phyloP scores from a whole-genome alignment of 306 rosid genomes.

The Lupinus albus region DNA sequence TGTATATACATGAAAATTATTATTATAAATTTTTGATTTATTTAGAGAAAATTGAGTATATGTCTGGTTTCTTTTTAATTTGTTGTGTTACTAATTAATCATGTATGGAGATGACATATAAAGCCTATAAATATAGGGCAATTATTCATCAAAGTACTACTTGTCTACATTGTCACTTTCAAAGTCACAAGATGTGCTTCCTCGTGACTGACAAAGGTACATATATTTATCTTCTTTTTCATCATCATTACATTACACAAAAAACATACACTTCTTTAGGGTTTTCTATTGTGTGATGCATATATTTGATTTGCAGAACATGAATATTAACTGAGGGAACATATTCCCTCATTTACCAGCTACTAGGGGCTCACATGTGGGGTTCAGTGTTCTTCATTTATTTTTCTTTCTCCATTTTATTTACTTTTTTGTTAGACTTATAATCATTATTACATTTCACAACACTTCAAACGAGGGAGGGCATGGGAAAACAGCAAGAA shows the following conservation, averaged over 20 bases:
- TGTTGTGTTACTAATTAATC: neutral
- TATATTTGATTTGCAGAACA: conserved; percentile 38
- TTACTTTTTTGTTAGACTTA: too few species aligned
- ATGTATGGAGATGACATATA: conserved; percentile 16
- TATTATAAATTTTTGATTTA: neutral
- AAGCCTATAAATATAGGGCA: conserved; percentile 22
- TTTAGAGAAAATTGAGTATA: too few species aligned
- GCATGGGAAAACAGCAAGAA: conserved; percentile 43
- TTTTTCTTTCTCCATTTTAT: neutral
- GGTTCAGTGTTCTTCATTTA: neutral
- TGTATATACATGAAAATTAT: conserved; percentile 42
- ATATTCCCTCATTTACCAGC: conserved; percentile 31
- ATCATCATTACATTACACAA: conserved; percentile 26
- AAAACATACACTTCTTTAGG: conserved; percentile 17
- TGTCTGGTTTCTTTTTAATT: neutral
- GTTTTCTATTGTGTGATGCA: conserved; percentile 16
- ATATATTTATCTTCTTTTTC: conserved; percentile 32
- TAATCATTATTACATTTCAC: neutral
- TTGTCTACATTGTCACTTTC: conserved; percentile 62
- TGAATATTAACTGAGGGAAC: conserved; percentile 2
- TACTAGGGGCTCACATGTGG: conserved; percentile 30
- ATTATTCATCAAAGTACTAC: conserved; percentile 40
- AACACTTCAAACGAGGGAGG: conserved; percentile 44
- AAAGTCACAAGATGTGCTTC: conserved; percentile 50
- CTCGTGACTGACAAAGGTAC: conserved; percentile 50